Evolutionary conservation across 768 basidiomycete species (phyloP).

Genomic region (Lentinula boryana): DNA sequence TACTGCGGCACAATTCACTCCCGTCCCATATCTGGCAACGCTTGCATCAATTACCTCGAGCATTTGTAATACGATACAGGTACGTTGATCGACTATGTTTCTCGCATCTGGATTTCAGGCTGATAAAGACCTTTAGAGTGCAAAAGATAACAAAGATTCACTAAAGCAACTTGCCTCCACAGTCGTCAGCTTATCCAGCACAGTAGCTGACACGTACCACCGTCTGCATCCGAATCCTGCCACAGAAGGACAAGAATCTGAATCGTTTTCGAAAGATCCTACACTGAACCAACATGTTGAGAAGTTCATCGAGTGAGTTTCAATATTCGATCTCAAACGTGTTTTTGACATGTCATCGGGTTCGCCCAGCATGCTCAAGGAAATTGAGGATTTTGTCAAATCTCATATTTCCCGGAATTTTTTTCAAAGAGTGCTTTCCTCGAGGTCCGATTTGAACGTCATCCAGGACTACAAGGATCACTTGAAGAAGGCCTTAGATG

Average conservation of each 20-base stretch:
- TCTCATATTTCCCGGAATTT: background rate
- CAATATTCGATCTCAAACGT: background rate
- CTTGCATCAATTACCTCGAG: background rate
- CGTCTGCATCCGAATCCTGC: background rate
- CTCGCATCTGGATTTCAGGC: background rate
- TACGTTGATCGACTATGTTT: background rate
- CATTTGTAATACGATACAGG: background rate
- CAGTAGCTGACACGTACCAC: background rate
- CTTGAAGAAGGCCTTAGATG: background rate
- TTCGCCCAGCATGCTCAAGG: background rate
- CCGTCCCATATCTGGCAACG: background rate
- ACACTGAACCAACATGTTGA: background rate
- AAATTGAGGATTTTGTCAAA: background rate
- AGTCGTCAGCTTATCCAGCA: background rate
- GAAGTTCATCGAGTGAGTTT: background rate
- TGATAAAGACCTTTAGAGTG: background rate
- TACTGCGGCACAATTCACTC: background rate
- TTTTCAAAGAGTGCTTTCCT: background rate
- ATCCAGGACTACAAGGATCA: slow-evolving; percentile 2
- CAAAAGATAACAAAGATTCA: background rate
- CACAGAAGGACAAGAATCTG: background rate
- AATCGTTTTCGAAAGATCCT: background rate
- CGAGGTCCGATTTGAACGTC: background rate
- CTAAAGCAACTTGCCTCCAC: background rate
- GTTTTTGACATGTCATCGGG: too few species aligned